Conservation (phyloP, 192 early-diverging fungal species). For the Rhizophagus sp. region DNA sequence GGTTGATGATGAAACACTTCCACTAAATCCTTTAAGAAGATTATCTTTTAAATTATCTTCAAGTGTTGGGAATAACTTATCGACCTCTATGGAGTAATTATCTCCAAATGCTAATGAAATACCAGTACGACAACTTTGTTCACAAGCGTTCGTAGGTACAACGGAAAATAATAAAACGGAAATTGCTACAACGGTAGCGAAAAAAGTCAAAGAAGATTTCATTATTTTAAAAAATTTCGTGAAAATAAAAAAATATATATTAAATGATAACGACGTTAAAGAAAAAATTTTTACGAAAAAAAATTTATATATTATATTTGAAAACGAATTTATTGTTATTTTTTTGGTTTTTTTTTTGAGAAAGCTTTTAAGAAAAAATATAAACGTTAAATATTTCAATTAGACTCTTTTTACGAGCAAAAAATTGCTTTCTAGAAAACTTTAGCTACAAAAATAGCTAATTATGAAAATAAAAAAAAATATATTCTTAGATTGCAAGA, state of each 20-base stretch:
- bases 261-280: too few species aligned
- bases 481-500: background rate
- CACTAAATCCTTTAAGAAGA: constrained; percentile 33
- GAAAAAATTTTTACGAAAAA: too few species aligned
- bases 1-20: constrained; percentile 27
- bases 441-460: background rate
- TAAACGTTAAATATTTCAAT: too few species aligned
- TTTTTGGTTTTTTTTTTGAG: too few species aligned
- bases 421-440: background rate
- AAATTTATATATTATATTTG: too few species aligned
- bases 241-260: background rate
- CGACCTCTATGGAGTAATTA: constrained; percentile 40
- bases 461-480: too few species aligned
- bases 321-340: too few species aligned
- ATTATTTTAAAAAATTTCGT: background rate
- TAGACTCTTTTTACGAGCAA: too few species aligned
- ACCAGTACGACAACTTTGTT: constrained; percentile 51
- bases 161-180: background rate
- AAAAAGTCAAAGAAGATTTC: background rate
- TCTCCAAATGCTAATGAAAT: constrained; percentile 48
- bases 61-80: constrained; percentile 31
- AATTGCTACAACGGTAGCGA: background rate
- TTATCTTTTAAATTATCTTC: constrained; percentile 27
- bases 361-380: too few species aligned
- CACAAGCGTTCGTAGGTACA: constrained; percentile 39